Evolutionary conservation across 164 flowering plant species (phyloP), one percentile per base, ranked within the genome.

Genomic region (Protea cynaroides): DNA sequence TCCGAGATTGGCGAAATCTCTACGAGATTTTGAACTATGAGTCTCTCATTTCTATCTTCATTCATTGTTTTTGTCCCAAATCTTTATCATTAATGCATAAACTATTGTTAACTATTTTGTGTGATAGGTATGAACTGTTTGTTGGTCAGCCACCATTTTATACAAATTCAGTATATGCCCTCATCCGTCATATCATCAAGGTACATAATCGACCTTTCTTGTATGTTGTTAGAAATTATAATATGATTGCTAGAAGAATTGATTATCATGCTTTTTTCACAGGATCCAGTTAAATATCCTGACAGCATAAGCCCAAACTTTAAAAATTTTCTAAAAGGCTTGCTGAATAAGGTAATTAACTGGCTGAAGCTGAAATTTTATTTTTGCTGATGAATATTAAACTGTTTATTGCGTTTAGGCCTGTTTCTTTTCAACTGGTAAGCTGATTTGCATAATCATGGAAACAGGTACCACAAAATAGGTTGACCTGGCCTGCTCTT

Each of bases 101-200:
- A 29, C 34, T 29, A 29, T 29, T 29, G 34, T 29, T 29, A 29
- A 29, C 34, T 29, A 29, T 2, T 29, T 29, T 3, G 34, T 29
- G 34, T 29, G 34, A 29, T 29, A 94, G 99, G 82, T 95, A 95
- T 75, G 99, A 92, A 76, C 78, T 95, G 61, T 95, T 80, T 85
- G 99, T 95, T 74, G 99, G 99, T 59, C 97, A 90, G 69, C 99
- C 97, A 63, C 99, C 99, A 47, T 95, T 95, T 71, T 95, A 92
- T 65, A 95, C 99, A 37, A 95, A 95, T 78, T 95, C 99, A 63
- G 98, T 95, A 1, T 92, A 86, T 81, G 96, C 92, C 59, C 86
- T 95, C 29, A 85, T 95, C 62, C 75, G 96, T 22, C 99, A 92
- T 76, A 95, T 95, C 70, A 84, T 95, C 58, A 92, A 90, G 96